Percentiles rank a stretch among this genome's conserved stretches.
Evolutionary conservation across 805 yeast species (phyloP).

Genomic region (Saccharomycopsis sp.): DNA sequence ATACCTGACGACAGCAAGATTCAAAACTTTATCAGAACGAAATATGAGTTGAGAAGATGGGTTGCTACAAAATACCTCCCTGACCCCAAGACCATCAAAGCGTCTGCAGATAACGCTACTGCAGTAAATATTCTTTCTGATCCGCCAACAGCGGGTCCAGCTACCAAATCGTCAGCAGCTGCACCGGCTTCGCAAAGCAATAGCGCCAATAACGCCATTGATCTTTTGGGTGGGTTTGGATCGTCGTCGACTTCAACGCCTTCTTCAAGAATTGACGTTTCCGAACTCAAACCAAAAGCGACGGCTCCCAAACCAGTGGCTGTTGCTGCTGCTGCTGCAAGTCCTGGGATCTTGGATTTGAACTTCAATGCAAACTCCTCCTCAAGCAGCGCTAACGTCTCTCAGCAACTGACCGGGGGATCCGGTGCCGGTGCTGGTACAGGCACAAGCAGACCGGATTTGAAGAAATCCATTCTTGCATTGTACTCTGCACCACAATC

Average conservation of each 20-base stretch:
- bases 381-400: too few species aligned
- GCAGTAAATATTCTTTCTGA: conserved; percentile 14
- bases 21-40: conserved; percentile 83
- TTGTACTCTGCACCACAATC: conserved; percentile 69
- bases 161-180: not conserved
- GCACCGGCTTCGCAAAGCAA: not conserved
- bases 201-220: not conserved
- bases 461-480: conserved; percentile 86
- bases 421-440: conserved; percentile 13
- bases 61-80: conserved; percentile 46
- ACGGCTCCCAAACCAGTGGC: conserved; percentile 4
- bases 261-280: not conserved
- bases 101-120: conserved; percentile 13
- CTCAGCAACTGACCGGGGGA: too few species aligned
- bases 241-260: conserved; percentile 4
- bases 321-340: conserved; percentile 3
- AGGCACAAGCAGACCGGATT: conserved; percentile 51
- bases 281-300: not conserved
- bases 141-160: not conserved
- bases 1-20: conserved; percentile 78
- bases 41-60: conserved; percentile 91
- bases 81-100: conserved; percentile 36
- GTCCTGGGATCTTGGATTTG: conserved; percentile 15
- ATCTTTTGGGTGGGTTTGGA: conserved; percentile 6
- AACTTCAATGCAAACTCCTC: conserved; percentile 15